These are phyloP conservation scores for Psilocybe subaeruginosa DNA, from an alignment of 768 basidiomycete genomes.

Conservation along the genomic window DNA sequence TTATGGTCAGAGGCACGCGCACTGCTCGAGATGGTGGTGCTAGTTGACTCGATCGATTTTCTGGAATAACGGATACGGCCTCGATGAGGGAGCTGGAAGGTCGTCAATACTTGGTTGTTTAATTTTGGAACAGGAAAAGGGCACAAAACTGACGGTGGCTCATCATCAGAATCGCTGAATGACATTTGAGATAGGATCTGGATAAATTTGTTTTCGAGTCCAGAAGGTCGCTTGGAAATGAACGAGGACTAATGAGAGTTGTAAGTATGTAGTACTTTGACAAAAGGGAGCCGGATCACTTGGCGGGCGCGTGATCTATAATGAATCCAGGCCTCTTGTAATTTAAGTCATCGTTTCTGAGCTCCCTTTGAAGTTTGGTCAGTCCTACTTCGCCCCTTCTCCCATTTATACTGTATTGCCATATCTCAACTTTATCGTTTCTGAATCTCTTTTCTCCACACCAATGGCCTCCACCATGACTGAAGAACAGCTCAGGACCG, in stretches of 20 bases:
- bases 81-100: constrained; percentile 22
- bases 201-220: background rate
- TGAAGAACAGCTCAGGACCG: constrained; percentile 51
- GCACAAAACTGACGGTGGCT: constrained; percentile 20
- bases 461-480: constrained; percentile 26
- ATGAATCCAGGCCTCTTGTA: constrained; percentile 5
- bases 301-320: constrained; percentile 16
- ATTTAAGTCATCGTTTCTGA: constrained; percentile 9
- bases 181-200: constrained; percentile 13
- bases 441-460: background rate
- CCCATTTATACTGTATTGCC: background rate
- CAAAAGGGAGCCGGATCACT: background rate
- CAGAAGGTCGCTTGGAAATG: background rate
- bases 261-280: background rate
- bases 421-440: background rate
- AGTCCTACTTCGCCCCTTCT: background rate
- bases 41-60: background rate
- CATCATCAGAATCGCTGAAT: constrained; percentile 24
- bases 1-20: constrained; percentile 86
- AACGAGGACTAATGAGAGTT: background rate
- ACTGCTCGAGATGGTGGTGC: constrained; percentile 2
- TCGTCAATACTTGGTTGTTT: background rate
- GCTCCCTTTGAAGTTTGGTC: background rate
- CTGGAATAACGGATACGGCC: constrained; percentile 7
- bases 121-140: background rate